phyloP scores from a whole-genome alignment of 2,329 filamentous ascomycete genomes.

The Arthrobotrys megalospora region DNA sequence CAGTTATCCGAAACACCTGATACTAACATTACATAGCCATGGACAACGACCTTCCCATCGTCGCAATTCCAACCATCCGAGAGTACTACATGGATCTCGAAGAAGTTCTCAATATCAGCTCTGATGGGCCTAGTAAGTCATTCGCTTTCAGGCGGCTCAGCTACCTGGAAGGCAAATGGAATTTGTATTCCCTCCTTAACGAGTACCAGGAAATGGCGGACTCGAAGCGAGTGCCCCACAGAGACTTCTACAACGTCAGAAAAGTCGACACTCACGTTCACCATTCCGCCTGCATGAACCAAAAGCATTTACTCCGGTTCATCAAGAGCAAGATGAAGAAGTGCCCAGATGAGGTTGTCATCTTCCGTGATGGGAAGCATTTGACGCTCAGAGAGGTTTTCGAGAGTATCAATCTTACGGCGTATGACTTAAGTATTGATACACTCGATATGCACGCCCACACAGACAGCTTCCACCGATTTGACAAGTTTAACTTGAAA shows the following conservation, averaged over 20 bases:
- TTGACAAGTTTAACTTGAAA: constrained; percentile 99
- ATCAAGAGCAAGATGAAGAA: constrained; percentile 99
- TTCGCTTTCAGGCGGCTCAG: constrained; percentile 95
- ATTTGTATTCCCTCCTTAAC: constrained; percentile 91
- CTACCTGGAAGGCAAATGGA: constrained; percentile 97
- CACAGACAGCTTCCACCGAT: constrained; percentile 97
- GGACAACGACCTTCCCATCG: constrained; percentile 77
- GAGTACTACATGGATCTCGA: constrained; percentile 98
- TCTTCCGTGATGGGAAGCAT: constrained; percentile 92
- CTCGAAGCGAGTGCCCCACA: constrained; percentile 95
- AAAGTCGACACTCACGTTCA: constrained; percentile 99
- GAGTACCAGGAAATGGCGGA: constrained; percentile 98
- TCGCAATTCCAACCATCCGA: constrained; percentile 89
- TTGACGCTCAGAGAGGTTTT: constrained; percentile 94
- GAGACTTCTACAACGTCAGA: constrained; percentile 98
- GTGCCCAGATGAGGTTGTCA: constrained; percentile 90
- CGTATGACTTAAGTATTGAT: constrained; percentile 97
- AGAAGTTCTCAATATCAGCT: constrained; percentile 86
- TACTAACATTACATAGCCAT: constrained; percentile 61
- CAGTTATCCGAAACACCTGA: background rate
- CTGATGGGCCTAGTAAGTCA: constrained; percentile 95
- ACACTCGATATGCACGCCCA: constrained; percentile 99
- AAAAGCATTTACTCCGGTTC: constrained; percentile 96
- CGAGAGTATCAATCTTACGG: constrained; percentile 95
- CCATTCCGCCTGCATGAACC: constrained; percentile 99